phyloP scores from a whole-genome alignment of 1,284 basidiomycete genomes.

The Ceratobasidium sp. region DNA sequence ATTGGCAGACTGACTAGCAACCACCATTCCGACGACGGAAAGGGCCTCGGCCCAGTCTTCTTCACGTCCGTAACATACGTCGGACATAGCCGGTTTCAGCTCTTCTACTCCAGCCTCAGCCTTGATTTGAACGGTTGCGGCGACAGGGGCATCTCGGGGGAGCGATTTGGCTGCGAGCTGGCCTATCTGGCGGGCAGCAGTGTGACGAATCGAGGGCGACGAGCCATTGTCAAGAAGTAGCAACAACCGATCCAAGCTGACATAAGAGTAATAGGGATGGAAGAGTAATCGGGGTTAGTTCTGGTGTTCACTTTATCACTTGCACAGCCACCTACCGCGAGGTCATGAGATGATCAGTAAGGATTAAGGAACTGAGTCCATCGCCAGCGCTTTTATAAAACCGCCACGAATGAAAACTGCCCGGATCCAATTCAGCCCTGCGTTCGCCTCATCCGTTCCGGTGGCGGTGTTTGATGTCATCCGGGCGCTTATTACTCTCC shows the following conservation, averaged over 20 bases:
- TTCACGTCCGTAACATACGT: constrained; percentile 56
- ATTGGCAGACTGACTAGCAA: constrained; percentile 43
- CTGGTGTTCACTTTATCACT: constrained; percentile 6
- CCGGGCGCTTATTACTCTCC: constrained; percentile 12
- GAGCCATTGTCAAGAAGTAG: constrained; percentile 90
- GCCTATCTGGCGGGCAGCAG: constrained; percentile 91
- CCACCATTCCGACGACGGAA: constrained; percentile 81
- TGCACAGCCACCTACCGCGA: constrained; percentile 37
- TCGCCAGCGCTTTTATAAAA: constrained; percentile 29
- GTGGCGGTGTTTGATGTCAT: constrained; percentile 2
- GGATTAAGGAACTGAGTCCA: constrained; percentile 15
- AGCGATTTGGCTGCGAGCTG: constrained; percentile 85
- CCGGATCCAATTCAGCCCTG: constrained; percentile 2
- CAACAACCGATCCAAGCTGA: constrained; percentile 89
- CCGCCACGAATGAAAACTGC: constrained; percentile 2
- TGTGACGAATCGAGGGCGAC: constrained; percentile 81
- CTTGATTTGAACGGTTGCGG: constrained; percentile 47
- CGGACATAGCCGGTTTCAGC: constrained; percentile 26
- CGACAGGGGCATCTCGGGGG: constrained; percentile 68
- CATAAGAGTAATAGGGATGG: constrained; percentile 20
- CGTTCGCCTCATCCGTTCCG: constrained; percentile 15
- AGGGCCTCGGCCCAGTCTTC: constrained; percentile 82
- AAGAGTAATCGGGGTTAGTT: too few relatives aligned
- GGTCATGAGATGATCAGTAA: constrained; percentile 29
- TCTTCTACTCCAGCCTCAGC: constrained; percentile 60